Percentiles rank a stretch among this genome's conserved stretches.
Conservation (phyloP, 495 filamentous ascomycete genomes). For the Hyaloscypha bicolor region DNA sequence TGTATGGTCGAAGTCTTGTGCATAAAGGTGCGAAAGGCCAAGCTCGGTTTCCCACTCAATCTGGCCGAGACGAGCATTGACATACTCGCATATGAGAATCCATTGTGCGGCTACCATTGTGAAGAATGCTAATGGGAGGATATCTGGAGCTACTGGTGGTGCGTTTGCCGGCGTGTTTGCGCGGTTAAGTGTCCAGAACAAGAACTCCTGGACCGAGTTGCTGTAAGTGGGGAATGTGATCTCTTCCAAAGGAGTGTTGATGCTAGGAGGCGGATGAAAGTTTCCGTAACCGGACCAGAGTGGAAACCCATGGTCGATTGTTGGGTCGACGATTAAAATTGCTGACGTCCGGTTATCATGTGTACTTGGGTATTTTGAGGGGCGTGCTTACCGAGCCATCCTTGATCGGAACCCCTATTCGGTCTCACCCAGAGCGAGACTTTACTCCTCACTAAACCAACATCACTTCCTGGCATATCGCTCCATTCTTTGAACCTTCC, state of each 20-base stretch:
- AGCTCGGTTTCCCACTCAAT: constrained; percentile 49
- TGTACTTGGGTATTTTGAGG: not conserved
- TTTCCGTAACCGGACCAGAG: constrained; percentile 26
- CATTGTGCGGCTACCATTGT: constrained; percentile 43
- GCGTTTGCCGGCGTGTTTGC: constrained; percentile 33
- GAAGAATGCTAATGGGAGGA: constrained; percentile 32
- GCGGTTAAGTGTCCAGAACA: constrained; percentile 18
- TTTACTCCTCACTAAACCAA: constrained; percentile 21
- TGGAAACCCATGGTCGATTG: constrained; percentile 18
- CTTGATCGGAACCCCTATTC: constrained; percentile 11
- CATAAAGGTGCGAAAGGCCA: constrained; percentile 25
- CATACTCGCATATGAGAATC: constrained; percentile 41
- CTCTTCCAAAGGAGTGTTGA: constrained; percentile 4
- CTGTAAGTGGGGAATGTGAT: constrained; percentile 12
- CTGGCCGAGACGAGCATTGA: constrained; percentile 44
- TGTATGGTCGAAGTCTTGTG: constrained; percentile 38
- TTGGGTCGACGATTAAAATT: constrained; percentile 24
- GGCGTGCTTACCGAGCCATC: constrained; percentile 11
- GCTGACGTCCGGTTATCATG: not conserved
- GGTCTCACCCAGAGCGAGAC: constrained; percentile 17
- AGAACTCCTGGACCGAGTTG: constrained; percentile 12
- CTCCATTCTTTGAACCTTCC: constrained; percentile 6
- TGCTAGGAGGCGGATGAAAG: constrained; percentile 19
- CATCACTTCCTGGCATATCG: constrained; percentile 16
- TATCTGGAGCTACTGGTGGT: constrained; percentile 16